Evolutionary conservation across 768 basidiomycete genomes (phyloP).

Genomic region (Calocybe gangraenosa): DNA sequence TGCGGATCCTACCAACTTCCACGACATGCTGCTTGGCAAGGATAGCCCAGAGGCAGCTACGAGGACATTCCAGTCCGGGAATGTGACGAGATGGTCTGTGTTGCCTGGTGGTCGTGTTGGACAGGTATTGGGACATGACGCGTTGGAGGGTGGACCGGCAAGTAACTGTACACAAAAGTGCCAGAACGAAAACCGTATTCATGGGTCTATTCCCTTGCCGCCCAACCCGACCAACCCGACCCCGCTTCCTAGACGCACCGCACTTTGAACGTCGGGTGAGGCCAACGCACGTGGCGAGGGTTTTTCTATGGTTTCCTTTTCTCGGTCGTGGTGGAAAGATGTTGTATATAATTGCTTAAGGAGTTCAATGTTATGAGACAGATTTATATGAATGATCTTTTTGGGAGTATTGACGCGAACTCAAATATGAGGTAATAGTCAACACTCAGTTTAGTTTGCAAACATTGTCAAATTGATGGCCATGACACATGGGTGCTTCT

Average conservation of each 20-base stretch:
- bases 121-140: conserved; percentile 3
- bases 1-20: conserved; percentile 1
- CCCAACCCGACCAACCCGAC: neutral
- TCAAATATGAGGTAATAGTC: no score
- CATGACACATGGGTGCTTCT: no score
- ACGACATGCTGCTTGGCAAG: conserved; percentile 4
- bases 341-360: no score
- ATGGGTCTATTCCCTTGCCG: conserved; percentile 1
- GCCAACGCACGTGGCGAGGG: no score
- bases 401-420: no score
- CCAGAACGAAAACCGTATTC: conserved; percentile 4
- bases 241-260: neutral
- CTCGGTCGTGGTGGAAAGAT: no score
- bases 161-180: conserved; percentile 3
- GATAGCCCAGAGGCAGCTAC: conserved; percentile 7
- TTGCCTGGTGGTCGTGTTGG: conserved; percentile 3
- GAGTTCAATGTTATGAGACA: no score
- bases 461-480: no score
- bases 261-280: neutral
- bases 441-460: no score
- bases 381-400: no score
- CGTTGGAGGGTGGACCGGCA: neutral
- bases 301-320: neutral
- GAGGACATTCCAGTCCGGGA: conserved; percentile 3
- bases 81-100: conserved; percentile 2